Conservation (phyloP, 768 basidiomycete species). For the Mycena indigotica region DNA sequence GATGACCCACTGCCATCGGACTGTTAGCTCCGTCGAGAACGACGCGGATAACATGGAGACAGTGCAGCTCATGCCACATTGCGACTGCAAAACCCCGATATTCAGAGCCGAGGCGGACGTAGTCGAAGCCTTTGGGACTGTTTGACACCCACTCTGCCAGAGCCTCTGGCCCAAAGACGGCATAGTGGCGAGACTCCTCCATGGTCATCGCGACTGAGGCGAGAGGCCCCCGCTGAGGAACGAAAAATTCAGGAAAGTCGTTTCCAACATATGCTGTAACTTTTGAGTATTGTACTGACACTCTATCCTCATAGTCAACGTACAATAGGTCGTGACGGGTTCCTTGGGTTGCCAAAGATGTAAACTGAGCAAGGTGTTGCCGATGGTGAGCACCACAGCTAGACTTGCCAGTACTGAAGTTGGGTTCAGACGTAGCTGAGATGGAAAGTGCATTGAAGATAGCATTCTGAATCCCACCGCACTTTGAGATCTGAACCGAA, state of each 20-base stretch:
- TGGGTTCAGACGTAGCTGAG: too few relatives aligned
- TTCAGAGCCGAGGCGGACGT: conserved; percentile 35
- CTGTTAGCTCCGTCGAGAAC: conserved; percentile 11
- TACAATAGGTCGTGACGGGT: too few relatives aligned
- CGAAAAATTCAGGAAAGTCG: conserved; percentile 10
- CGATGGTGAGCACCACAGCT: too few relatives aligned
- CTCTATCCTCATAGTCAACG: too few relatives aligned
- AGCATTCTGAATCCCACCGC: too few relatives aligned
- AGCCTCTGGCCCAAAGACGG: not conserved
- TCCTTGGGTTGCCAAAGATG: too few relatives aligned
- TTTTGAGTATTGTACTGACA: not conserved
- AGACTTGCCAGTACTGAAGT: too few relatives aligned
- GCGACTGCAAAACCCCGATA: conserved; percentile 36
- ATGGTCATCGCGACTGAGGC: not conserved
- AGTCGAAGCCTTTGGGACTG: conserved; percentile 22
- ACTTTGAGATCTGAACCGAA: too few relatives aligned
- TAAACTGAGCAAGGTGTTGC: too few relatives aligned
- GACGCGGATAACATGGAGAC: conserved; percentile 34
- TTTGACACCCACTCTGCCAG: conserved; percentile 11
- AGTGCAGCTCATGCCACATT: conserved; percentile 41
- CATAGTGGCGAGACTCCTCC: conserved; percentile 6
- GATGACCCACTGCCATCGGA: conserved; percentile 22
- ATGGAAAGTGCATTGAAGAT: too few relatives aligned
- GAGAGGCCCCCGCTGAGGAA: not conserved
- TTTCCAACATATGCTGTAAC: conserved; percentile 4